Conservation (phyloP, 2,329 filamentous ascomycete species). For the Rutstroemia sp. region DNA sequence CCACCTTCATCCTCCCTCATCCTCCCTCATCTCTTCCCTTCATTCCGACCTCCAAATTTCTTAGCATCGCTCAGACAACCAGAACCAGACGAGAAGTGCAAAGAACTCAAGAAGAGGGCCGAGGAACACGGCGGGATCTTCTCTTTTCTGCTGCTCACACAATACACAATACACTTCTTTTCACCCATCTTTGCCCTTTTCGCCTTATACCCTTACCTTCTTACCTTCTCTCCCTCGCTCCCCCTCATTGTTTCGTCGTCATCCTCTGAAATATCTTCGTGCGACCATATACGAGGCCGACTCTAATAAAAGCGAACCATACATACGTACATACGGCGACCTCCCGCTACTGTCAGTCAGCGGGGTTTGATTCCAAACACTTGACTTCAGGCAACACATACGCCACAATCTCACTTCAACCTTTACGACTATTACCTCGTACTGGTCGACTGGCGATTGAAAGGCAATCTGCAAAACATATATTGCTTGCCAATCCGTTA, state of each 20-base stretch:
- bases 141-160: no score
- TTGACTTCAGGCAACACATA: neutral
- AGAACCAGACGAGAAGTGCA: neutral
- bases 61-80: neutral
- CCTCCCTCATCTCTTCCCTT: neutral
- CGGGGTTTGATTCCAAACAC: neutral
- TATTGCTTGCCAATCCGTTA: neutral
- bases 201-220: no score
- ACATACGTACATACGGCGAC: neutral
- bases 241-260: no score
- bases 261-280: neutral
- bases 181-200: no score
- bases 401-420: conserved; percentile 6
- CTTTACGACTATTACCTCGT: neutral
- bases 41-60: neutral
- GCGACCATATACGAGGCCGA: neutral
- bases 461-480: conserved; percentile 3
- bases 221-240: no score
- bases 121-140: no score
- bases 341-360: neutral
- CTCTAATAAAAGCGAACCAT: neutral
- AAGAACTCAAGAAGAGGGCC: neutral
- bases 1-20: neutral
- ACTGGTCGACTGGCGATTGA: neutral
- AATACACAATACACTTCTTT: no score